phyloP scores from a whole-genome alignment of 73 alveolate genomes.

The Paramecium caudatum region DNA sequence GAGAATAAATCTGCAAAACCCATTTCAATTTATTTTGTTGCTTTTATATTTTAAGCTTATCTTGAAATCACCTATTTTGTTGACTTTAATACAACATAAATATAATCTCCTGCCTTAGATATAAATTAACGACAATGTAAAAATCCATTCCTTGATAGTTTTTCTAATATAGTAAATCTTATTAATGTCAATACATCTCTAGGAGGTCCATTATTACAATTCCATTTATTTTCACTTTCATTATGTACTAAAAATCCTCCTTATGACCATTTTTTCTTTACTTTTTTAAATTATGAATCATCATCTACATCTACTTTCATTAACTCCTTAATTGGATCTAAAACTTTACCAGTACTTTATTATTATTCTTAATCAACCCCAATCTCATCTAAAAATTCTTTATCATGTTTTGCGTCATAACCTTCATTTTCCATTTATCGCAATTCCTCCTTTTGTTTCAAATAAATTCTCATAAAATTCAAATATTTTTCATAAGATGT shows the following conservation, averaged over 20 bases:
- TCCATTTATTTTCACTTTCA: conserved; percentile 64
- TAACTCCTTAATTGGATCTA: conserved; percentile 58
- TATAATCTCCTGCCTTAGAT: conserved; percentile 66
- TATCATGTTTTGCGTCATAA: background rate
- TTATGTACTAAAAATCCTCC: conserved; percentile 65
- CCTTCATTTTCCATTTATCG: background rate
- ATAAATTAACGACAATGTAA: conserved; percentile 70
- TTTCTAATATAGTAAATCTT: conserved; percentile 62
- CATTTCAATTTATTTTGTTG: conserved; percentile 70
- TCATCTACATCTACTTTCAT: conserved; percentile 25
- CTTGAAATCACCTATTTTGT: conserved; percentile 48
- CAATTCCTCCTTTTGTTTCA: conserved; percentile 13
- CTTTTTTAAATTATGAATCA: conserved; percentile 14
- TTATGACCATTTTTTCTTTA: conserved; percentile 51
- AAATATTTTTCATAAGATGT: conserved; percentile 38
- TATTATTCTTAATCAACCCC: conserved; percentile 1
- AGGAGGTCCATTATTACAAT: conserved; percentile 63
- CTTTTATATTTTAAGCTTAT: conserved; percentile 36
- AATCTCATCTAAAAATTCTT: conserved; percentile 37
- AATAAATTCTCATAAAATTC: conserved; percentile 46
- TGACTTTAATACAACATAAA: conserved; percentile 65
- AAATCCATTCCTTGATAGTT: conserved; percentile 56
- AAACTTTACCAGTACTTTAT: background rate
- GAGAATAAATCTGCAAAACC: conserved; percentile 72
- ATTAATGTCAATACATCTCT: conserved; percentile 70